A percentile compares a stretch with the other conserved stretches of the same genome.
These are phyloP conservation scores for Pseudogymnoascus sp. DNA, from an alignment of 2,329 filamentous ascomycete species.

Conservation along the genomic window DNA sequence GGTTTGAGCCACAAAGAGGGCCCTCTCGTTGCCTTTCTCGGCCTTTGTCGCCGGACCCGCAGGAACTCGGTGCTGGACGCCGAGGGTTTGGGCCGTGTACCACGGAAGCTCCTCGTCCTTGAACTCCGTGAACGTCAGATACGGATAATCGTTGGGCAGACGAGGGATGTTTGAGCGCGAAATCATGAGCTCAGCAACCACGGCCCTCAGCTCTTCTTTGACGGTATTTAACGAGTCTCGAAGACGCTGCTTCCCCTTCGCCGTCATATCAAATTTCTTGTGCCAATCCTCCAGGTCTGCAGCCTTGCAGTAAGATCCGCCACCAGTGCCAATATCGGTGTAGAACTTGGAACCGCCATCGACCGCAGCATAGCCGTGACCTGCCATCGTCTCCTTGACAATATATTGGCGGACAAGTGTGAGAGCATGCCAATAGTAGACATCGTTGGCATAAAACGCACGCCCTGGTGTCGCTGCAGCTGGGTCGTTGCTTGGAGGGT, in stretches of 20 bases:
- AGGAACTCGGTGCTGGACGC: not conserved
- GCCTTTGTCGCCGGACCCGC: not conserved
- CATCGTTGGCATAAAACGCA: constrained; percentile 23
- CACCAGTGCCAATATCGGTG: constrained; percentile 15
- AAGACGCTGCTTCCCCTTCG: constrained; percentile 16
- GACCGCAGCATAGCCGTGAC: constrained; percentile 17
- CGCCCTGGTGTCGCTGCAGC: constrained; percentile 18
- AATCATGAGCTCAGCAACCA: constrained; percentile 17
- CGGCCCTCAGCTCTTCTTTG: constrained; percentile 16
- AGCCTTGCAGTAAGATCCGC: constrained; percentile 16
- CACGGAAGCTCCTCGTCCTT: constrained; percentile 56
- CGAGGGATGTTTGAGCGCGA: constrained; percentile 7
- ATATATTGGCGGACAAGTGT: constrained; percentile 22
- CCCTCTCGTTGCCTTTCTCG: not conserved
- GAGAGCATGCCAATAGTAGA: constrained; percentile 25
- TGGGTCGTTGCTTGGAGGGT: constrained; percentile 9
- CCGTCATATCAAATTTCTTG: constrained; percentile 18
- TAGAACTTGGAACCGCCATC: constrained; percentile 26
- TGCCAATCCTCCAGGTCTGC: constrained; percentile 16
- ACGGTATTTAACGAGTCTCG: constrained; percentile 11
- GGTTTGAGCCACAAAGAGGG: not conserved
- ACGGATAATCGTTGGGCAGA: constrained; percentile 24
- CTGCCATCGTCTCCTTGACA: constrained; percentile 12
- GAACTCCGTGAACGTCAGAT: constrained; percentile 56
- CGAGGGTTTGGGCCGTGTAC: constrained; percentile 22